These are phyloP conservation scores for Penicillium sp. DNA, from an alignment of 2,329 filamentous ascomycete species.

Conservation along the genomic window DNA sequence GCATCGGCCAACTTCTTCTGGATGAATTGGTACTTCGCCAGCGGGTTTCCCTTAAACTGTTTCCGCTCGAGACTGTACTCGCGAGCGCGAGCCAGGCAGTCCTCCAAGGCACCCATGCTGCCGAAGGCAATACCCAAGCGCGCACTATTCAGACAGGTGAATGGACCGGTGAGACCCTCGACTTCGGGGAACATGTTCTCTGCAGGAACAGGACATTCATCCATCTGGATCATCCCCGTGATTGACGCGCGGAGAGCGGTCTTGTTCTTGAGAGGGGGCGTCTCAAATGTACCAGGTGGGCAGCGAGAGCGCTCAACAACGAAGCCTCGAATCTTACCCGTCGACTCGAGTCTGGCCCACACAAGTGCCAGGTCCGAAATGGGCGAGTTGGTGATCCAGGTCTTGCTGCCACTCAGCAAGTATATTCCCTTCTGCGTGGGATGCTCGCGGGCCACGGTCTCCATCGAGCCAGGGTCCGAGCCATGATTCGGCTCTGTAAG, in stretches of 20 bases:
- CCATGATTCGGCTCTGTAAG: conserved; percentile 91
- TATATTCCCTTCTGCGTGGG: conserved; percentile 80
- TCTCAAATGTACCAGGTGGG: conserved; percentile 83
- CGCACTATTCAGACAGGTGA: conserved; percentile 90
- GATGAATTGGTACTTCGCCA: conserved; percentile 93
- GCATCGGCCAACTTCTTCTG: conserved; percentile 98
- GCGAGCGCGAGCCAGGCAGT: conserved; percentile 76
- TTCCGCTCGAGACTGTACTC: conserved; percentile 87
- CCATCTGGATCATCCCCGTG: conserved; percentile 96
- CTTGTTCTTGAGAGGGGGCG: conserved; percentile 90
- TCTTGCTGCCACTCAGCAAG: conserved; percentile 77
- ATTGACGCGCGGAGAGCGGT: conserved; percentile 88
- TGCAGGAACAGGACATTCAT: conserved; percentile 80
- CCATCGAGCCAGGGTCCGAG: conserved; percentile 87
- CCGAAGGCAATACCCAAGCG: conserved; percentile 92
- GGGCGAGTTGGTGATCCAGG: conserved; percentile 93
- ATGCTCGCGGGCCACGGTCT: conserved; percentile 79
- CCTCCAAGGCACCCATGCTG: conserved; percentile 89
- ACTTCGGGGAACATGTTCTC: conserved; percentile 93
- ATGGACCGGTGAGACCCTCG: conserved; percentile 83
- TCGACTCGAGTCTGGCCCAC: conserved; percentile 90
- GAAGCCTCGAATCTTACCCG: conserved; percentile 92
- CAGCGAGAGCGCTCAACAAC: conserved; percentile 81
- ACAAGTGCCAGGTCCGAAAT: conserved; percentile 81
- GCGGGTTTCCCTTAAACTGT: conserved; percentile 93